These are phyloP conservation scores for Hanseniaspora lachancei DNA, from an alignment of 805 yeast species.

Conservation along the genomic window DNA sequence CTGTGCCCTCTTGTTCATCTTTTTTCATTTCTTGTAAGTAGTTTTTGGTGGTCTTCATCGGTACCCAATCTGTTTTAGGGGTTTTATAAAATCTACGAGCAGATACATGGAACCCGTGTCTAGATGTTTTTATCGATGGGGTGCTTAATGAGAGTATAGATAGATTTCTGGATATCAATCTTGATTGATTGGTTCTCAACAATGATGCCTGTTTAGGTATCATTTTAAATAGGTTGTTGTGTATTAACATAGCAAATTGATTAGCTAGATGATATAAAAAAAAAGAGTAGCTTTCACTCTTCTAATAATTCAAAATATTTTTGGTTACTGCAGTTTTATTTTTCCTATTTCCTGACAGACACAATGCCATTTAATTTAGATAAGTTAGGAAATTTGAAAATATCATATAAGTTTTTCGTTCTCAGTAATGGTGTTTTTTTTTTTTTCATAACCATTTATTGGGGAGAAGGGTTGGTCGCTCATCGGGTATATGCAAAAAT, in stretches of 20 bases:
- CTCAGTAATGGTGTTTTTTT: no score
- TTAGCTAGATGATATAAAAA: no score
- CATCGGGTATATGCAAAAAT: no score
- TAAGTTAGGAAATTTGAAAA: no score
- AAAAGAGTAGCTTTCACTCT: no score
- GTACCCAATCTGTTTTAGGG: conserved; percentile 18
- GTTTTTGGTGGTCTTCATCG: conserved; percentile 50
- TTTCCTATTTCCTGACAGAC: no score
- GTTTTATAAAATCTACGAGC: neutral
- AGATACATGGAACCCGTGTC: neutral
- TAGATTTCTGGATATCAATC: neutral
- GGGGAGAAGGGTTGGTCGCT: no score
- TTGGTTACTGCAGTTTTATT: no score
- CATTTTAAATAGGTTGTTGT: neutral
- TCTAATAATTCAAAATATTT: no score
- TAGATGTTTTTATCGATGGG: neutral
- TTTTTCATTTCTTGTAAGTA: conserved; percentile 69
- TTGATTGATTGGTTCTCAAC: neutral
- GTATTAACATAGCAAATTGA: neutral
- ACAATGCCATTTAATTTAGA: no score
- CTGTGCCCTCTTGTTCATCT: conserved; percentile 26
- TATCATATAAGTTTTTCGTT: no score
- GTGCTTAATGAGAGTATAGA: neutral
- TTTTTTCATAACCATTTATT: no score
- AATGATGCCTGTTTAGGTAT: neutral